Conservation (phyloP, 371 early-diverging fungal genomes). For the Zopfochytrium polystomum region DNA sequence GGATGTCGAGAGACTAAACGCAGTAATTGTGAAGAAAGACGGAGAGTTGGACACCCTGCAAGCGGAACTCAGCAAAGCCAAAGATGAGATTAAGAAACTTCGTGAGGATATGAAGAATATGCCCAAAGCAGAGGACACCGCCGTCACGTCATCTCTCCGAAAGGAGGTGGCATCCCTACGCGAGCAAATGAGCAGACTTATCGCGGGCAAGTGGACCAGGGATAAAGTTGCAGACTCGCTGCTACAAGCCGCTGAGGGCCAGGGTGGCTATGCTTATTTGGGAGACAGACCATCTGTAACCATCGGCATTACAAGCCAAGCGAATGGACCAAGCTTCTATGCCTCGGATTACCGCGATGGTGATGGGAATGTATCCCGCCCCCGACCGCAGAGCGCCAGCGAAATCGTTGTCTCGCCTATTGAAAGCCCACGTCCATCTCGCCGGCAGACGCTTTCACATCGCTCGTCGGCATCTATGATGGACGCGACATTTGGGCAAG, state of each 20-base stretch:
- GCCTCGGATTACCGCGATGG: conserved; percentile 9
- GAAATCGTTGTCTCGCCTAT: conserved; percentile 14
- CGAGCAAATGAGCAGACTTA: conserved; percentile 45
- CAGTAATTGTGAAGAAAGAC: conserved; percentile 64
- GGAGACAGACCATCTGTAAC: conserved; percentile 4
- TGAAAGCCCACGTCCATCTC: conserved; percentile 5
- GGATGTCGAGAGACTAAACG: conserved; percentile 47
- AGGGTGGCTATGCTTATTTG: too few species aligned
- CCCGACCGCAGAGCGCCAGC: conserved; percentile 14
- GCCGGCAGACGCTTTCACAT: conserved; percentile 7
- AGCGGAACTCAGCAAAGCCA: conserved; percentile 57
- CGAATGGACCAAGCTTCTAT: too few species aligned
- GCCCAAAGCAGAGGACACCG: conserved; percentile 35
- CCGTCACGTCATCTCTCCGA: conserved; percentile 31
- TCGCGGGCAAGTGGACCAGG: conserved; percentile 41
- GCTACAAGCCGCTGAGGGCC: conserved; percentile 6
- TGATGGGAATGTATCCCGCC: conserved; percentile 17
- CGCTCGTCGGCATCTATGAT: conserved; percentile 14
- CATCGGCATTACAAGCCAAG: too few species aligned
- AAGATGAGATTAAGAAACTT: conserved; percentile 50
- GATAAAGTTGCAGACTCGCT: conserved; percentile 46
- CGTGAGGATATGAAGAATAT: conserved; percentile 35
- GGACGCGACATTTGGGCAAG: conserved; percentile 10
- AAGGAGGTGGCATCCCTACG: conserved; percentile 68
- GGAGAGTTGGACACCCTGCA: conserved; percentile 62